Percentiles rank a stretch among this genome's conserved stretches.
These are phyloP conservation scores for Puccinia hordei DNA, from an alignment of 1,284 basidiomycete species.

Conservation along the genomic window DNA sequence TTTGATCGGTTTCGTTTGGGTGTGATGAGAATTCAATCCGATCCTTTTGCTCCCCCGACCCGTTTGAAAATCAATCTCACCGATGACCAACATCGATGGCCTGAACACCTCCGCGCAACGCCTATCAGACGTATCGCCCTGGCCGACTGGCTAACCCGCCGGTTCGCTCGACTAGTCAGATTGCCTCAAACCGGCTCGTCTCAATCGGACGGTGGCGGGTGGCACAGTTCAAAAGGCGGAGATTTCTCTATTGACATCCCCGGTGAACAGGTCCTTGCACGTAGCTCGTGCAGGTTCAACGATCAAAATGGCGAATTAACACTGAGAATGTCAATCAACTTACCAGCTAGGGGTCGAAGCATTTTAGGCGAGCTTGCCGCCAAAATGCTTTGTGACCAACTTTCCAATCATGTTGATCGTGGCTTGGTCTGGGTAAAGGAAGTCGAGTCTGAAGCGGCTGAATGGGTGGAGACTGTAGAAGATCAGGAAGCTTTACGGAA, in stretches of 20 bases:
- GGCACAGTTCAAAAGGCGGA: conserved; percentile 41
- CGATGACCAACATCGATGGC: conserved; percentile 38
- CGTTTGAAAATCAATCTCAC: conserved; percentile 21
- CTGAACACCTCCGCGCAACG: conserved; percentile 25
- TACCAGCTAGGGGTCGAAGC: conserved; percentile 39
- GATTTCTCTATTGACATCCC: conserved; percentile 45
- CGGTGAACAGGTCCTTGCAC: conserved; percentile 36
- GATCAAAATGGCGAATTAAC: conserved; percentile 24
- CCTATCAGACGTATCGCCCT: conserved; percentile 38
- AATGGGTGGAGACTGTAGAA: conserved; percentile 45
- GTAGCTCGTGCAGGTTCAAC: conserved; percentile 37
- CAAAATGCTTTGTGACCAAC: conserved; percentile 32
- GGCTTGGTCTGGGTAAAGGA: conserved; percentile 31
- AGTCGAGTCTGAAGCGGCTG: conserved; percentile 29
- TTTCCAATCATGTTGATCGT: conserved; percentile 14
- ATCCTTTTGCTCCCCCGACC: conserved; percentile 47
- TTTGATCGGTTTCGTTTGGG: conserved; percentile 24
- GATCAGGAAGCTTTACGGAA: conserved; percentile 39
- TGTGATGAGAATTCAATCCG: conserved; percentile 34
- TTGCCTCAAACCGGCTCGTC: not conserved
- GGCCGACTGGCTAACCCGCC: conserved; percentile 44
- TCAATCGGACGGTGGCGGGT: conserved; percentile 29
- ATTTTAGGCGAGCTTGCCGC: conserved; percentile 42
- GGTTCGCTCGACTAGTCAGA: conserved; percentile 14
- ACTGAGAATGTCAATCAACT: conserved; percentile 28